A percentile compares a stretch with the other conserved stretches of the same genome.
These are phyloP conservation scores for Nothomitra cinnamomea DNA, from an alignment of 2,329 filamentous ascomycete species.

Conservation along the genomic window DNA sequence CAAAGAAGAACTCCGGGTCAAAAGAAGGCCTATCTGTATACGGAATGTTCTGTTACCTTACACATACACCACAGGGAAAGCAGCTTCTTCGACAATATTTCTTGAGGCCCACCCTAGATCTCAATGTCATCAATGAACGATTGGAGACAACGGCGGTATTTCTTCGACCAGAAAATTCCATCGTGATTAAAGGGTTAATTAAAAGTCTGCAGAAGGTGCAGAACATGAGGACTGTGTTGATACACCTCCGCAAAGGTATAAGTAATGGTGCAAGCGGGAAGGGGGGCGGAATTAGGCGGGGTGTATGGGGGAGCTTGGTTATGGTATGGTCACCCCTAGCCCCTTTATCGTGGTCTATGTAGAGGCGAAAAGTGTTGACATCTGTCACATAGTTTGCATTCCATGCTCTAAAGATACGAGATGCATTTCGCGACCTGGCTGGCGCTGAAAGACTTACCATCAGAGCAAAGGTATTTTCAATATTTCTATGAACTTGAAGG, in stretches of 20 bases:
- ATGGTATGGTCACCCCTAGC: background rate
- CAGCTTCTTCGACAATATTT: conserved; percentile 60
- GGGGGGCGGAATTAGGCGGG: conserved; percentile 40
- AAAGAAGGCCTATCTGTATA: conserved; percentile 77
- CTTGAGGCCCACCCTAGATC: conserved; percentile 55
- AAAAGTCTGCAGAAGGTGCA: conserved; percentile 52
- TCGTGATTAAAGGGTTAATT: conserved; percentile 35
- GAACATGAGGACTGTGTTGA: conserved; percentile 53
- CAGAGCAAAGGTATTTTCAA: conserved; percentile 30
- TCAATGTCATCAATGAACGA: conserved; percentile 50
- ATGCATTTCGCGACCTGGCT: conserved; percentile 39
- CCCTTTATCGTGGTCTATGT: conserved; percentile 18
- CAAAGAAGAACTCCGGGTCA: conserved; percentile 39
- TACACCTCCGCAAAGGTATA: conserved; percentile 63
- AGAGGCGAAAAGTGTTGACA: conserved; percentile 2
- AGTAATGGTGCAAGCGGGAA: conserved; percentile 27
- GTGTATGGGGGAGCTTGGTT: conserved; percentile 53
- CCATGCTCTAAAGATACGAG: conserved; percentile 51
- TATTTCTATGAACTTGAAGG: background rate
- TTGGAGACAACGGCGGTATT: conserved; percentile 53
- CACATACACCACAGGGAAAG: conserved; percentile 66
- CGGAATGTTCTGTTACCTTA: conserved; percentile 60
- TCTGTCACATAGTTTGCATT: conserved; percentile 42
- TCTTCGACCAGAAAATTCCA: conserved; percentile 47
- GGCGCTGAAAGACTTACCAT: conserved; percentile 36